Percentiles rank a stretch among this genome's conserved stretches.
These are phyloP conservation scores for Zanthoxylum bungeanum DNA, from an alignment of 345 rosid species.

Conservation along the genomic window DNA sequence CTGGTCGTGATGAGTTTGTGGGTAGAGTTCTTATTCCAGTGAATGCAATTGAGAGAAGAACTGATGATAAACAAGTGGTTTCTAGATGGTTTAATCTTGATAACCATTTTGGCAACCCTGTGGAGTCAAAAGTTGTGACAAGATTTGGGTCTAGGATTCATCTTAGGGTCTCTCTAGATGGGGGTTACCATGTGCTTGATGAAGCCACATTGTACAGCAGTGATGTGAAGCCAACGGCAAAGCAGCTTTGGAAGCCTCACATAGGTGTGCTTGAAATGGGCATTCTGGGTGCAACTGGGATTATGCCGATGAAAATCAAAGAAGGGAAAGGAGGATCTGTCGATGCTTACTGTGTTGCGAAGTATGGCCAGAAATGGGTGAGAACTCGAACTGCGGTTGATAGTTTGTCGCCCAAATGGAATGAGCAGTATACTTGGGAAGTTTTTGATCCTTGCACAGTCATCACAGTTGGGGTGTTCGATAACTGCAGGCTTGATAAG, in stretches of 20 bases:
- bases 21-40: slow-evolving; percentile 56
- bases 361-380: slow-evolving; percentile 78
- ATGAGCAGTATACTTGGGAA: slow-evolving; percentile 77
- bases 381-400: slow-evolving; percentile 66
- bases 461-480: slow-evolving; percentile 64
- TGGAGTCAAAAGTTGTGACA: slow-evolving; percentile 26
- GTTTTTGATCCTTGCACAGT: slow-evolving; percentile 73
- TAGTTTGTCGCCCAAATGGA: slow-evolving; percentile 64
- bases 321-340: slow-evolving; percentile 54
- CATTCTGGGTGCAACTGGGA: slow-evolving; percentile 61
- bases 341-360: slow-evolving; percentile 70
- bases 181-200: slow-evolving; percentile 71
- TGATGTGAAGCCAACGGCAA: slow-evolving; percentile 57
- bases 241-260: slow-evolving; percentile 64
- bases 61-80: slow-evolving; percentile 47
- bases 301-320: slow-evolving; percentile 56
- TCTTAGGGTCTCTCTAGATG: slow-evolving; percentile 59
- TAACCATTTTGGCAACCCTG: slow-evolving; percentile 31
- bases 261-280: slow-evolving; percentile 76
- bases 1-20: slow-evolving; percentile 47
- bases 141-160: slow-evolving; percentile 62
- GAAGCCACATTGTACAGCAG: slow-evolving; percentile 62
- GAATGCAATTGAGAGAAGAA: slow-evolving; percentile 39
- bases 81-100: slow-evolving; percentile 72
- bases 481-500: slow-evolving; percentile 41